phyloP scores from a whole-genome alignment of 805 yeast species.

The Candida boleticola region DNA sequence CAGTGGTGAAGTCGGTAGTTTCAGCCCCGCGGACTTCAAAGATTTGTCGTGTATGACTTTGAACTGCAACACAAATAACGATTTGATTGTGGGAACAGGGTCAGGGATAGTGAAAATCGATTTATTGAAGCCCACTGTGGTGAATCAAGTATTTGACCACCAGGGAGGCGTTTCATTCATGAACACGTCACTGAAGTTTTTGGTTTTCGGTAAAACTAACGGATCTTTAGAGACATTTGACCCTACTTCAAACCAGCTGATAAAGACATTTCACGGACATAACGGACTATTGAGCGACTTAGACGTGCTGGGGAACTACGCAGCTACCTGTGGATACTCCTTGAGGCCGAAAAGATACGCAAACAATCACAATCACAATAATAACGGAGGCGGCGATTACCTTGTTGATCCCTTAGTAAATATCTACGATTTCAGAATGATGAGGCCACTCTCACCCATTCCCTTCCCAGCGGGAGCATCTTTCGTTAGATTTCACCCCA shows the following conservation, averaged over 20 bases:
- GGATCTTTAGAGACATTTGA: slow-evolving; percentile 69
- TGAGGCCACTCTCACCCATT: slow-evolving; percentile 73
- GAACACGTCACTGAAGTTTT: slow-evolving; percentile 44
- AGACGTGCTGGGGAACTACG: slow-evolving; percentile 60
- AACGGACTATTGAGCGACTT: slow-evolving; percentile 61
- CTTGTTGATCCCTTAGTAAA: slow-evolving; percentile 75
- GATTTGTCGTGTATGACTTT: slow-evolving; percentile 31
- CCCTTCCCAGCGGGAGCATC: slow-evolving; percentile 90
- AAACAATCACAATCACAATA: slow-evolving; percentile 5
- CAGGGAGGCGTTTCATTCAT: slow-evolving; percentile 45
- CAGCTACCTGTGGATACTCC: slow-evolving; percentile 81
- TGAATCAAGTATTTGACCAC: slow-evolving; percentile 33
- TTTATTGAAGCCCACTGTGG: slow-evolving; percentile 24
- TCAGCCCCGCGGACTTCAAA: slow-evolving; percentile 10
- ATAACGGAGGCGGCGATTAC: slow-evolving; percentile 22
- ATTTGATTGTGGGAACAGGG: slow-evolving; percentile 28
- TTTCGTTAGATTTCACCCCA: slow-evolving; percentile 82
- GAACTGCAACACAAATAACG: slow-evolving; percentile 28
- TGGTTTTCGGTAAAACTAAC: slow-evolving; percentile 56
- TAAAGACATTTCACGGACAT: slow-evolving; percentile 56
- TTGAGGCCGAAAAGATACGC: slow-evolving; percentile 53
- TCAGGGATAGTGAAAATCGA: slow-evolving; percentile 30
- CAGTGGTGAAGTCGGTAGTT: neutral
- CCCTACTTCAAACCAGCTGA: slow-evolving; percentile 43
- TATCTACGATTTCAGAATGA: slow-evolving; percentile 72